Percentiles rank a stretch among this genome's conserved stretches.
Conservation (phyloP, 345 rosid species). For the Barbarea vulgaris region DNA sequence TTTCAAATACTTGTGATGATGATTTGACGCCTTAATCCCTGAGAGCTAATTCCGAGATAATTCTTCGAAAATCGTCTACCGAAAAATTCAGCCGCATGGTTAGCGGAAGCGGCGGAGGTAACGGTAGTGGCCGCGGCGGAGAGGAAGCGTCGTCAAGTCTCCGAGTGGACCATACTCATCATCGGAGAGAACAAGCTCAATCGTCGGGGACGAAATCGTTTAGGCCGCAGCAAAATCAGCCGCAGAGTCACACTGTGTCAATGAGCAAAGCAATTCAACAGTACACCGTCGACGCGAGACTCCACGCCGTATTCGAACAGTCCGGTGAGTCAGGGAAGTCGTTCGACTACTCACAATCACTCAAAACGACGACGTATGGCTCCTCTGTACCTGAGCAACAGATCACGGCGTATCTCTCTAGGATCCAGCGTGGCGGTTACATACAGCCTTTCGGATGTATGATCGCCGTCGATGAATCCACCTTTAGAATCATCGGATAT, state of each 20-base stretch:
- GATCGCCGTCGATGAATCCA: constrained; percentile 76
- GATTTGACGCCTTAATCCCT: background rate
- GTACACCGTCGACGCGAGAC: constrained; percentile 89
- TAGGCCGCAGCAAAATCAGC: constrained; percentile 26
- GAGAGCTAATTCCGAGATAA: background rate
- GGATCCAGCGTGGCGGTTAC: constrained; percentile 89
- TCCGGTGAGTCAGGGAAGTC: constrained; percentile 89
- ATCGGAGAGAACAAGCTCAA: constrained; percentile 35
- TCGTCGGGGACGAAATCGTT: constrained; percentile 56
- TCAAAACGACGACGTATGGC: constrained; percentile 51
- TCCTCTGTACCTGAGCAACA: constrained; percentile 75
- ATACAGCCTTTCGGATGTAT: constrained; percentile 95
- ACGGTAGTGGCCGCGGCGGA: background rate
- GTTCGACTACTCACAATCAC: constrained; percentile 78
- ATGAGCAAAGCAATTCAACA: constrained; percentile 86
- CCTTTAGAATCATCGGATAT: constrained; percentile 67
- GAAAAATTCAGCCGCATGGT: background rate
- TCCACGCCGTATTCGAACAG: constrained; percentile 86
- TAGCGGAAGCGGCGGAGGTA: background rate
- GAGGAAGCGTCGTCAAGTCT: constrained; percentile 12
- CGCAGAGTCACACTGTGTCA: constrained; percentile 40
- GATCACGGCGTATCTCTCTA: constrained; percentile 79
- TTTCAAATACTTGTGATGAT: constrained; percentile 14
- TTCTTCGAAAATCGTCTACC: background rate
- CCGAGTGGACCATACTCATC: background rate